Conservation (phyloP, 192 early-diverging fungal genomes). For the Backusella morwellensis region DNA sequence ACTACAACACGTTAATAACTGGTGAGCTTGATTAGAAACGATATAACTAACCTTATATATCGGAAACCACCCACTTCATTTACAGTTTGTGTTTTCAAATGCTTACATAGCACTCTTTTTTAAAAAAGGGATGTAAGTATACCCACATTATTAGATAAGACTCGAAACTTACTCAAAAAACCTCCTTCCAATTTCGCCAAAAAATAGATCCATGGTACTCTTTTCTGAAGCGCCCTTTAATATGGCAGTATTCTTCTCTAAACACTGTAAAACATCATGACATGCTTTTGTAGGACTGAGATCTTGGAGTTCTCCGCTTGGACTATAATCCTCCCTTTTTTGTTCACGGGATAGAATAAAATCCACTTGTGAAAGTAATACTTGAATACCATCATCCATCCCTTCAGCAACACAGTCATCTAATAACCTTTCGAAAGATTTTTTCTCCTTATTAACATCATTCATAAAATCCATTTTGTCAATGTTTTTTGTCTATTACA, state of each 20-base stretch:
- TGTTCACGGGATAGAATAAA: constrained; percentile 77
- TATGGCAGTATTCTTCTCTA: constrained; percentile 73
- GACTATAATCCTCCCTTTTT: constrained; percentile 69
- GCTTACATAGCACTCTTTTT: constrained; percentile 75
- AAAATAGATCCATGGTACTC: constrained; percentile 85
- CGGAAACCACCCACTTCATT: constrained; percentile 86
- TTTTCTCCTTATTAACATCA: constrained; percentile 89
- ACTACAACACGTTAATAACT: constrained; percentile 30
- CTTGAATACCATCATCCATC: constrained; percentile 88
- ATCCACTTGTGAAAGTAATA: constrained; percentile 82
- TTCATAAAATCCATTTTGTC: constrained; percentile 92
- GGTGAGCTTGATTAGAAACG: not conserved
- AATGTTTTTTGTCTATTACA: constrained; percentile 59
- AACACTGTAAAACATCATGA: constrained; percentile 66
- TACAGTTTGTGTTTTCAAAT: constrained; percentile 79
- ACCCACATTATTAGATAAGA: too few relatives aligned
- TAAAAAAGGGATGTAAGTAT: not conserved
- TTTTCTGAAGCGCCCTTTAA: constrained; percentile 78
- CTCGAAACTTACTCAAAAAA: constrained; percentile 74
- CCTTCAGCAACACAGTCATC: constrained; percentile 92
- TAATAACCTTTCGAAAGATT: constrained; percentile 77
- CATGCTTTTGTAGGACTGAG: constrained; percentile 86
- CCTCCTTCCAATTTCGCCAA: constrained; percentile 82
- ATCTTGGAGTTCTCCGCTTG: constrained; percentile 53
- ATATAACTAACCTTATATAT: constrained; percentile 63